Percentiles rank a stretch among this genome's conserved stretches.
Evolutionary conservation across 768 basidiomycete species (phyloP).

Genomic region (Rhizopogon vesiculosus): DNA sequence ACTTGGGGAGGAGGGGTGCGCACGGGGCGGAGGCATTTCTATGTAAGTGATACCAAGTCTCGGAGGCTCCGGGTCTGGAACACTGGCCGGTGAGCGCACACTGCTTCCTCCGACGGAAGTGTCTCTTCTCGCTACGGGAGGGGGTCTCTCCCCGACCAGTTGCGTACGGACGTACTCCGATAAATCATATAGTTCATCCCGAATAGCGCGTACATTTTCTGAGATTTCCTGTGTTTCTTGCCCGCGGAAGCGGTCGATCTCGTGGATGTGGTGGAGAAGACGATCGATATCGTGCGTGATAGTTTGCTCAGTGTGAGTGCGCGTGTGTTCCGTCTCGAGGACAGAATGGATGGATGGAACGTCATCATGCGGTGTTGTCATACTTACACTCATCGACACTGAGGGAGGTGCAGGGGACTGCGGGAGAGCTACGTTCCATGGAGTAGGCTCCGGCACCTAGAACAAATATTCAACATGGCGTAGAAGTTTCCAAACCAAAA

Average conservation of each 20-base stretch:
- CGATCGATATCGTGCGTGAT: constrained; percentile 49
- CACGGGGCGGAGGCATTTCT: constrained; percentile 39
- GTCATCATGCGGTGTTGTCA: constrained; percentile 44
- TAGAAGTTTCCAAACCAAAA: background rate
- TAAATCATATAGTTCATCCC: constrained; percentile 63
- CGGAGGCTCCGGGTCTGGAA: constrained; percentile 17
- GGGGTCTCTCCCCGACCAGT: constrained; percentile 16
- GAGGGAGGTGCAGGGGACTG: constrained; percentile 29
- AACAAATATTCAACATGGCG: constrained; percentile 23
- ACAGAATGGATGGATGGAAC: constrained; percentile 44
- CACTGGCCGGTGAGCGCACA: constrained; percentile 28
- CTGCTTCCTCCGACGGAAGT: constrained; percentile 42
- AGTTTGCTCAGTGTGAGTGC: constrained; percentile 35
- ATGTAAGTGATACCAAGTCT: constrained; percentile 25
- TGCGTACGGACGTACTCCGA: constrained; percentile 48
- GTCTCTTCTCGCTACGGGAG: constrained; percentile 28
- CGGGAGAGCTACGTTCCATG: constrained; percentile 28
- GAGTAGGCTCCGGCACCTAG: constrained; percentile 11
- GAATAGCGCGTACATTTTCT: constrained; percentile 65
- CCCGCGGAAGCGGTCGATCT: constrained; percentile 58
- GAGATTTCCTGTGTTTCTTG: constrained; percentile 61
- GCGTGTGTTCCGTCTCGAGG: constrained; percentile 39
- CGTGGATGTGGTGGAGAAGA: constrained; percentile 51
- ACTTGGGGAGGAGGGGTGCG: constrained; percentile 35
- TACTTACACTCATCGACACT: constrained; percentile 41